Conservation (phyloP, 2,329 filamentous ascomycete genomes). For the Aspergillus chevalieri region DNA sequence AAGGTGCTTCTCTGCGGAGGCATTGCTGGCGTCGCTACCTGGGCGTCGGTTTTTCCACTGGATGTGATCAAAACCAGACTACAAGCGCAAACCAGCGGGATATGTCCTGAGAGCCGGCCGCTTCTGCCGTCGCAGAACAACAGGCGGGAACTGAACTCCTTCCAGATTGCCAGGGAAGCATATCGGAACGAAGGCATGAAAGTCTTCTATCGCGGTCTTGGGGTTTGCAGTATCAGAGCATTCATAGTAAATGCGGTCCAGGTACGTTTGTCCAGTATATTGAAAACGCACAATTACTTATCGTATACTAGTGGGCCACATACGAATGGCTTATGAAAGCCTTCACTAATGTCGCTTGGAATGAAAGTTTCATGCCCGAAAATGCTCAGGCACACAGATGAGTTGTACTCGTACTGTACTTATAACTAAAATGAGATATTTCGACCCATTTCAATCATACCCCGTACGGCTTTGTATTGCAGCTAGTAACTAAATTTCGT, state of each 20-base stretch:
- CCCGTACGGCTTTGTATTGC: conserved; percentile 16
- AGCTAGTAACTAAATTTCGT: conserved; percentile 26
- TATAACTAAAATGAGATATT: not conserved
- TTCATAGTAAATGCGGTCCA: conserved; percentile 91
- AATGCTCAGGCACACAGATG: not conserved
- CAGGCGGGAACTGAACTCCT: conserved; percentile 43
- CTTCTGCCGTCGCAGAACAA: conserved; percentile 14
- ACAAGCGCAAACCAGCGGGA: conserved; percentile 60
- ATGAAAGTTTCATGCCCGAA: conserved; percentile 5
- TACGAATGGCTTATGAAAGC: conserved; percentile 79
- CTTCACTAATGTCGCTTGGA: conserved; percentile 16
- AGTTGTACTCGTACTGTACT: not conserved
- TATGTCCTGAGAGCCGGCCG: conserved; percentile 17
- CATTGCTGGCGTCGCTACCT: conserved; percentile 78
- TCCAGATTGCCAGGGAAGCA: conserved; percentile 59
- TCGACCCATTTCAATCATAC: conserved; percentile 20
- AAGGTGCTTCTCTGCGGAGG: conserved; percentile 78
- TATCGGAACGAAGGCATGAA: conserved; percentile 58
- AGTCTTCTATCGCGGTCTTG: conserved; percentile 68
- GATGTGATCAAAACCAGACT: conserved; percentile 89
- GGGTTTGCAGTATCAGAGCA: conserved; percentile 75
- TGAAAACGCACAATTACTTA: conserved; percentile 3
- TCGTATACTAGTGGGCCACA: conserved; percentile 63
- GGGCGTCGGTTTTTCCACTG: conserved; percentile 83
- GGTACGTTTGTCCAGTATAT: conserved; percentile 27